Conservation (phyloP, 805 yeast genomes). For the Yarrowia osloensis region DNA sequence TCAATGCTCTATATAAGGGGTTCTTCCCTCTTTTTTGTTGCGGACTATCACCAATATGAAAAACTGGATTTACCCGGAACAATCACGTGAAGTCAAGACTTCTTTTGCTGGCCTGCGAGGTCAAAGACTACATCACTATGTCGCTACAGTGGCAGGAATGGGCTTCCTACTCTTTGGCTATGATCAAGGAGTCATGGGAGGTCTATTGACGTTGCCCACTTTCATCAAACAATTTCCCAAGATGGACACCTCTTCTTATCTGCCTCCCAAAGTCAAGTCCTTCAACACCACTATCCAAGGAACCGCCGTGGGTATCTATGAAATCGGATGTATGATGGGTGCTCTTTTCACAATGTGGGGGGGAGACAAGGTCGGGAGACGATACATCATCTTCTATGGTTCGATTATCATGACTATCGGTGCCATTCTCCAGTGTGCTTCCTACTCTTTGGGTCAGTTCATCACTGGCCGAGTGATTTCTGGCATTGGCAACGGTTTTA, state of each 20-base stretch:
- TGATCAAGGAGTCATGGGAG: slow-evolving; percentile 78
- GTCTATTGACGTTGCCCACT: not conserved
- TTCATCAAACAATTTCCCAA: not conserved
- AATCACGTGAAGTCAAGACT: not conserved
- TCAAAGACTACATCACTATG: not conserved
- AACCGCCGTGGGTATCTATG: slow-evolving; percentile 42
- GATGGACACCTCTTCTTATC: not conserved
- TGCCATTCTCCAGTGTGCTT: slow-evolving; percentile 58
- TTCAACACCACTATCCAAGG: slow-evolving; percentile 9
- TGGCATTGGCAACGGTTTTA: not conserved
- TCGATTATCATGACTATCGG: slow-evolving; percentile 60
- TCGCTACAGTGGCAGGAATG: slow-evolving; percentile 33
- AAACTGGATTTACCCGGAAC: not conserved
- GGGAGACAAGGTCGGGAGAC: slow-evolving; percentile 69
- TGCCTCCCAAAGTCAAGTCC: not conserved
- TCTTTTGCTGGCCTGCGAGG: not conserved
- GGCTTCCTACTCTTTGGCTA: slow-evolving; percentile 58
- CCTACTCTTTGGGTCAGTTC: slow-evolving; percentile 49
- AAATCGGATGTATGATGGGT: slow-evolving; percentile 55
- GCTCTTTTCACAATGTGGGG: slow-evolving; percentile 33
- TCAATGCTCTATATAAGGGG: too few species aligned
- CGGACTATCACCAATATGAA: not conserved
- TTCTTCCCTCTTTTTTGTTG: too few species aligned
- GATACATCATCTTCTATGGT: slow-evolving; percentile 62
- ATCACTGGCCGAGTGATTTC: not conserved